Base-by-base conservation (phyloP, 1,139 yeast genomes). In the Diutina neorugosa region DNA sequence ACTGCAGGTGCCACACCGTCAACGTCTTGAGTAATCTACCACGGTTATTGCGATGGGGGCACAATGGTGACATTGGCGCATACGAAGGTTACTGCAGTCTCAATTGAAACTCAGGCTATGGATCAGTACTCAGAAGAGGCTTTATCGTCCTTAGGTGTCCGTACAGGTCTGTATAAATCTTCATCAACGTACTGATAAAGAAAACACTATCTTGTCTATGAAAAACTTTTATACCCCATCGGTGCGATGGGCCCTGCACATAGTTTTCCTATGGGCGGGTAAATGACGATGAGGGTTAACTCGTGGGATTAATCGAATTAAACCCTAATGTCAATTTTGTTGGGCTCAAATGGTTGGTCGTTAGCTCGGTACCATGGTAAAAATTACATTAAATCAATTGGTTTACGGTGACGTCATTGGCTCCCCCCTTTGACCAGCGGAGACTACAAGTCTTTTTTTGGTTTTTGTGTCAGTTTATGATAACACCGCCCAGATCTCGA, bases 51-150 rank as follows among this genome's bases (percentile, higher is more conserved):
- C 34, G 34, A 27, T 12, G 34, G 8, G 34, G 34, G 11, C 12
- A 27, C 8, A 3, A 27, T 12, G 11, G 11, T 27, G 34, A 4
- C 11, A 12, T n/a, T n/a, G n/a, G n/a, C n/a, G 37, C 37, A 31
- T 31, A 31, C 37, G 37, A 31, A 14, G 37, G 37, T 31, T 9
- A 9, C 37, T 31, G 37, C 37, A 31, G 37, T 14, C 37, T 14
- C 37, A 14, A 12, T 11, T 14, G 16, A 31, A n/a, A 14, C 37
- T 12, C 37, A 31, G 37, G 37, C 37, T 31, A 31, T 31, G 43
- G 20, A 40, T 46, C 27, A 27, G 50, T 46, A 46, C 50, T 46
- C 50, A 46, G 50, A 27, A 46, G 40, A 27, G 50, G 40, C 37
- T 27, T 46, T 46, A 16, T 46, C 50, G 50, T 46, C 50, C 41